These are phyloP conservation scores for Anethum foeniculum DNA, from an alignment of 140 eudicot species.

Conservation along the genomic window DNA sequence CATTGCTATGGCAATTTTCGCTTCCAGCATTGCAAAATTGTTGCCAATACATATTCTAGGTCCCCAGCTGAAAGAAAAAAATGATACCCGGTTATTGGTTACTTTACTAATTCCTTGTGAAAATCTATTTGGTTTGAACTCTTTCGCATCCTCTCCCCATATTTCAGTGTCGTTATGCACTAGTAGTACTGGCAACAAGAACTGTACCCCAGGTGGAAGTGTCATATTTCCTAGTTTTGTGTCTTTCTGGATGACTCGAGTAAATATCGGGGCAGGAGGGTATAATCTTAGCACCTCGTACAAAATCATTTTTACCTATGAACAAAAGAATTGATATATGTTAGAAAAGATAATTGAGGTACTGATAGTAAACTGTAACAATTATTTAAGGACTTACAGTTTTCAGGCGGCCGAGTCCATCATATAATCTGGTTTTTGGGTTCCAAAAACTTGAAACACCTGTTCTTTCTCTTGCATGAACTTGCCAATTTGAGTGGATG, in stretches of 20 bases:
- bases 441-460: conserved; percentile 26
- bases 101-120: conserved; percentile 42
- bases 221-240: conserved; percentile 41
- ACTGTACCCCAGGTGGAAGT: conserved; percentile 43
- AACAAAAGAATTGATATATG: background rate
- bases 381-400: conserved; percentile 25
- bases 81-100: conserved; percentile 29
- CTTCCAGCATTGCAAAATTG: conserved; percentile 46
- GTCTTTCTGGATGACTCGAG: conserved; percentile 24
- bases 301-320: conserved; percentile 62
- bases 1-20: conserved; percentile 43
- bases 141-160: conserved; percentile 63
- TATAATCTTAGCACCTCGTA: conserved; percentile 57
- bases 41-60: conserved; percentile 47
- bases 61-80: conserved; percentile 51
- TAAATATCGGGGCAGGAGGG: conserved; percentile 37
- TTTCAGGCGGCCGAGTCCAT: conserved; percentile 15
- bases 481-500: conserved; percentile 33
- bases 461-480: conserved; percentile 33
- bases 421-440: conserved; percentile 18
- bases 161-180: conserved; percentile 46
- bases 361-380: conserved; percentile 27
- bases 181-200: conserved; percentile 37
- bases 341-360: background rate
- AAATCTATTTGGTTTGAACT: conserved; percentile 51